Evolutionary conservation across 148 eudicot genomes (phyloP).

Genomic region (Chenopodium quinoa): DNA sequence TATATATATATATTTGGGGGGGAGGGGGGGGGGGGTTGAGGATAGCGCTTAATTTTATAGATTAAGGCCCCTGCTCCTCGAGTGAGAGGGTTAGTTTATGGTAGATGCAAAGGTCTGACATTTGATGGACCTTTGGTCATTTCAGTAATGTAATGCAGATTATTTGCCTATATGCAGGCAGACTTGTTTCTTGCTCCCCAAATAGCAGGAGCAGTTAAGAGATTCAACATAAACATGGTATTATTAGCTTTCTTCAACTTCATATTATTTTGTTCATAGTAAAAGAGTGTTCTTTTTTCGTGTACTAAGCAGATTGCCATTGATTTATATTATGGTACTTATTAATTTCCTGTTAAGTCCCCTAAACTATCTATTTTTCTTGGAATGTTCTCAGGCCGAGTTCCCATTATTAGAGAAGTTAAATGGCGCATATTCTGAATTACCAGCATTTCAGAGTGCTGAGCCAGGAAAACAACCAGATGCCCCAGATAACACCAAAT

Average conservation of each 20-base stretch:
- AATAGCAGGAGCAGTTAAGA: constrained; percentile 49
- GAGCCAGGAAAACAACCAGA: constrained; percentile 79
- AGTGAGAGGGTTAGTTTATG: neutral
- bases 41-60: neutral
- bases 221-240: constrained; percentile 78
- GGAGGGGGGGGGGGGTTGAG: neutral
- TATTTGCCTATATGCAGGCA: constrained; percentile 48
- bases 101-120: neutral
- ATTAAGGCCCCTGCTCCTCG: neutral
- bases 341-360: neutral
- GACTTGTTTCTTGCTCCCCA: constrained; percentile 87
- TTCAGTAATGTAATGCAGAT: neutral
- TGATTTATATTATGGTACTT: neutral
- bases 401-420: constrained; percentile 63
- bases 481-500: constrained; percentile 26
- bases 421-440: constrained; percentile 52
- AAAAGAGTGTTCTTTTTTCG: neutral
- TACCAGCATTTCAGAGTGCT: constrained; percentile 68
- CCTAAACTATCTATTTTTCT: neutral
- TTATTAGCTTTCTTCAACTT: neutral
- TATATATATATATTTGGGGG: neutral
- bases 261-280: neutral
- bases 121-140: neutral
- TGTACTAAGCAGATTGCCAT: neutral
- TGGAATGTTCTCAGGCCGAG: constrained; percentile 43